Base-by-base conservation (phyloP, 192 early-diverging fungal species). In the Coemansia sp. region DNA sequence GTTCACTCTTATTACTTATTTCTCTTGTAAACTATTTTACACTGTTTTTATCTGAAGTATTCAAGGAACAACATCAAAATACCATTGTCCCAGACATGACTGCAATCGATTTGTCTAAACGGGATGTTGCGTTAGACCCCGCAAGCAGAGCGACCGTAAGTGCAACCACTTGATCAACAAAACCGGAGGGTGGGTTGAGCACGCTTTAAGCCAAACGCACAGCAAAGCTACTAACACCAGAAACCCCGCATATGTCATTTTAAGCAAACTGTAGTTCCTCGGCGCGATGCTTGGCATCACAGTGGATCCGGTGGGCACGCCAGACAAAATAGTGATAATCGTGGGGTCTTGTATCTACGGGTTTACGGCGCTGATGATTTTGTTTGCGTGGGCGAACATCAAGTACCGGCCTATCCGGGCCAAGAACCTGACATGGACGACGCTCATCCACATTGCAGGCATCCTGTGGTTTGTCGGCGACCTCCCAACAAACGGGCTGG, bases 401-500 rank as follows among this genome's bases (percentile, higher is more conserved):
- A 81, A 49, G 60, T 81, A 72, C 43, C 66, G 73, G 33, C 78
- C 78, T n/a, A 81, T 81, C 45, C 72, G 78, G 18, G 78, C 78
- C 11, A 81, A 81, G 33, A 81, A 81, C 30, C 53, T 81, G 38
- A 41, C 61, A 16, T 72, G 69, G 73, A 72, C 70, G 12, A 75
- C 73, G 24, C 60, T 67, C 1, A 75, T 81, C 2, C 73, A 81
- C 35, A 39, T 76, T 2, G 52, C 78, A 11, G 69, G 73, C 2
- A 67, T 76, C 12, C 73, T 81, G 21, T 81, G 78, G 78, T 81
- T 81, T 20, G n/a, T 81, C 10, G 78, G 78, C 21, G 57, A 81
- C 48, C 30, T 75, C 44, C 60, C 67, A 8, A 20, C 73, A 9
- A 81, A 81, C 66, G 78, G 78, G 0, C 78, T 69, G 46, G 78